Evolutionary conservation across 2,329 filamentous ascomycete species (phyloP).

Genomic region (Apiospora saccharicola): DNA sequence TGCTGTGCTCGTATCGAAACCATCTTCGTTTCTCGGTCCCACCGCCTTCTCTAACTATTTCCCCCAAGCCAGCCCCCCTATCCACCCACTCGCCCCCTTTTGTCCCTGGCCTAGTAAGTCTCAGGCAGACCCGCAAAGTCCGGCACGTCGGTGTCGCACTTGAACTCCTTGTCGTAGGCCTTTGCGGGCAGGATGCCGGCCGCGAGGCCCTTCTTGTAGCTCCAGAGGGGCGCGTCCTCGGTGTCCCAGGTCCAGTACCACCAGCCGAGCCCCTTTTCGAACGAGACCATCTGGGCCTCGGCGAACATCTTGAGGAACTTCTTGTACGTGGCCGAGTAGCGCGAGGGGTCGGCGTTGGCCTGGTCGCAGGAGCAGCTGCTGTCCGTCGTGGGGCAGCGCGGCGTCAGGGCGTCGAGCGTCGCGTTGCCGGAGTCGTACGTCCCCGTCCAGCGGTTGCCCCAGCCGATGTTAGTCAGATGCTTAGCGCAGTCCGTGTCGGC

Average conservation of each 20-base stretch:
- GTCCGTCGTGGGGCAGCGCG: constrained; percentile 75
- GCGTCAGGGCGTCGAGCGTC: constrained; percentile 68
- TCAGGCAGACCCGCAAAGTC: constrained; percentile 60
- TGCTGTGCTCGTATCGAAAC: background rate
- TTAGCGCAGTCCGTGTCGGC: constrained; percentile 93
- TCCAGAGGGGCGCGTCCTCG: constrained; percentile 88
- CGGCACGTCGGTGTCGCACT: constrained; percentile 67
- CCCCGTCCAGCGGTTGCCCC: constrained; percentile 91
- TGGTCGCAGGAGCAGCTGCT: constrained; percentile 73
- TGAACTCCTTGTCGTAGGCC: constrained; percentile 75
- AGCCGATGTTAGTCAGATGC: constrained; percentile 87
- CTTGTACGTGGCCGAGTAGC: constrained; percentile 80
- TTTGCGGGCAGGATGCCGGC: constrained; percentile 82
- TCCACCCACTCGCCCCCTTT: background rate
- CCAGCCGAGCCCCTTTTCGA: constrained; percentile 95
- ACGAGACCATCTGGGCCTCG: constrained; percentile 93
- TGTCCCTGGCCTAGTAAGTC: constrained; percentile 50
- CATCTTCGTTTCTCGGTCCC: background rate
- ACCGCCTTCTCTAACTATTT: background rate
- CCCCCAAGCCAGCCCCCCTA: too few species aligned
- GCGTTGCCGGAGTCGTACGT: constrained; percentile 75
- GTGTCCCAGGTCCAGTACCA: constrained; percentile 99
- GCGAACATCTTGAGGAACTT: constrained; percentile 88
- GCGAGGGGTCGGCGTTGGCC: constrained; percentile 76
- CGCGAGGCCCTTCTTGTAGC: constrained; percentile 80